phyloP scores from a whole-genome alignment of 208 protist genomes.

The Leishmania mexicana region DNA sequence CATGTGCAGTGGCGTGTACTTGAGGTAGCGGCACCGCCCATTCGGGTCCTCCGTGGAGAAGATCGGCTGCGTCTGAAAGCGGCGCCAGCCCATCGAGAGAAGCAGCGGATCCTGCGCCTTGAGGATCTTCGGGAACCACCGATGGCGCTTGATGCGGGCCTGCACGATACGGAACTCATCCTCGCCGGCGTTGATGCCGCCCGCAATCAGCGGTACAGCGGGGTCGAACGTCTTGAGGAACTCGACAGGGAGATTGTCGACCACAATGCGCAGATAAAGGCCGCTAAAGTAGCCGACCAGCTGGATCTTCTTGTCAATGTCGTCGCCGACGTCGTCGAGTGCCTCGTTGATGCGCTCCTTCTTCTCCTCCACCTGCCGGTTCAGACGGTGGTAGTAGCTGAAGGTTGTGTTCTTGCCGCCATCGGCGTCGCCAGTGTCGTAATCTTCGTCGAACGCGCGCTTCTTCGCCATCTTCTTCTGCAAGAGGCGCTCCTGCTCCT shows the following conservation, averaged over 20 bases:
- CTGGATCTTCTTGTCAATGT: constrained; percentile 85
- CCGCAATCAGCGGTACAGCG: constrained; percentile 90
- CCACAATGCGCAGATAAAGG: constrained; percentile 96
- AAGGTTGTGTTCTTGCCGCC: constrained; percentile 77
- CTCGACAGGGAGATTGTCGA: constrained; percentile 95
- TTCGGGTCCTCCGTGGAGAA: constrained; percentile 97
- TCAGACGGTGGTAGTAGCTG: constrained; percentile 80
- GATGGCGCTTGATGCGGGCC: constrained; percentile 97
- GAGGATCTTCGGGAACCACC: constrained; percentile 98
- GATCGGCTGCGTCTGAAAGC: constrained; percentile 97
- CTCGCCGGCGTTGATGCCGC: constrained; percentile 95
- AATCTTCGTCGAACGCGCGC: constrained; percentile 81
- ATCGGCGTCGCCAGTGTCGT: constrained; percentile 58
- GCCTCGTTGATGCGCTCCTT: constrained; percentile 80
- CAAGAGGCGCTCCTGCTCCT: constrained; percentile 78
- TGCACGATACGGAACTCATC: constrained; percentile 95
- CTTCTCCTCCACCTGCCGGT: constrained; percentile 84
- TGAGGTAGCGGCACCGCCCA: constrained; percentile 96
- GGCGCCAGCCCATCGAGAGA: constrained; percentile 99
- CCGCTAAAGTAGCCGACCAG: constrained; percentile 94
- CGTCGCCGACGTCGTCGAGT: constrained; percentile 78
- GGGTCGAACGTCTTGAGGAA: constrained; percentile 95
- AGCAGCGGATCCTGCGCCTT: constrained; percentile 99
- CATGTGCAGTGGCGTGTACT: constrained; percentile 99
- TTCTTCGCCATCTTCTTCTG: constrained; percentile 94